These are phyloP conservation scores for Ciborinia camelliae DNA, from an alignment of 2,329 filamentous ascomycete genomes.

Conservation along the genomic window DNA sequence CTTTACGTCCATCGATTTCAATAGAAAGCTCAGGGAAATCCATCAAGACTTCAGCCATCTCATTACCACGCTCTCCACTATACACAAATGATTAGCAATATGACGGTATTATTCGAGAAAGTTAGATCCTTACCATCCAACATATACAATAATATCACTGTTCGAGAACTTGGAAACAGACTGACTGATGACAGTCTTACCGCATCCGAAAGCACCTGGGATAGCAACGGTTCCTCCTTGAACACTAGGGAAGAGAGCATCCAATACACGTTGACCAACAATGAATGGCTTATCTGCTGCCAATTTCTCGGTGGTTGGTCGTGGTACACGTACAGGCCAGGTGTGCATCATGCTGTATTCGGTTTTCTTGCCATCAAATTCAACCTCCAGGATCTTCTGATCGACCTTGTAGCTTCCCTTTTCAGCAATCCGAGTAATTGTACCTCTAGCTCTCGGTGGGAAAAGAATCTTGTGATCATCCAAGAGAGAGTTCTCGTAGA, in stretches of 20 bases:
- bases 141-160: conserved; percentile 97
- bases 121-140: conserved; percentile 53
- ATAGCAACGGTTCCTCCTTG: conserved; percentile 98
- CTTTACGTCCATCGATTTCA: conserved; percentile 87
- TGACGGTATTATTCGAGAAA: background rate
- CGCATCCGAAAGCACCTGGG: conserved; percentile 95
- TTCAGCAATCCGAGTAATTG: conserved; percentile 83
- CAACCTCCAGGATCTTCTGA: conserved; percentile 89
- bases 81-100: background rate
- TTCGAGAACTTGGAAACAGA: conserved; percentile 99
- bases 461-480: conserved; percentile 90
- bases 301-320: conserved; percentile 88
- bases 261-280: conserved; percentile 93
- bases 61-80: conserved; percentile 83
- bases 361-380: conserved; percentile 94
- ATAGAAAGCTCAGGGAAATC: conserved; percentile 98
- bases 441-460: conserved; percentile 84
- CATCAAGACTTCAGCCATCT: conserved; percentile 99
- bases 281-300: conserved; percentile 87
- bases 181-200: conserved; percentile 98
- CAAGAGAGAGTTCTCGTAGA: conserved; percentile 94
- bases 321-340: conserved; percentile 95
- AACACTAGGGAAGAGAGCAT: conserved; percentile 93
- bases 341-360: conserved; percentile 98
- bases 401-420: conserved; percentile 93